phyloP scores from a whole-genome alignment of 352 stramenopile species.

The Phytopythium sindhum region DNA sequence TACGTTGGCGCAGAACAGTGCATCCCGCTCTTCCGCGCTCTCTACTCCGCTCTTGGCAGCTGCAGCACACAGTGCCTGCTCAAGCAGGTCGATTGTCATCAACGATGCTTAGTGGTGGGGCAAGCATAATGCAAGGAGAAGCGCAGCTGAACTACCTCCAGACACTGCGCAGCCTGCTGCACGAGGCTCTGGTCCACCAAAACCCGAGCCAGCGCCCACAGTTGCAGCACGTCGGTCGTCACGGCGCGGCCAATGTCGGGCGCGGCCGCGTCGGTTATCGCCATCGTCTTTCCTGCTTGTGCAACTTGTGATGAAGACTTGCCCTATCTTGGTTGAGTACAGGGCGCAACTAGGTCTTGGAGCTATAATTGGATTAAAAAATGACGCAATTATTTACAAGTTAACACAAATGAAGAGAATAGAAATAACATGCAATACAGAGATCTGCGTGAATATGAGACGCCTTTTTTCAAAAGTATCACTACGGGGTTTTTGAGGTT shows the following conservation, averaged over 20 bases:
- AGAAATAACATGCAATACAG: no score
- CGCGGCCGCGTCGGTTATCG: no score
- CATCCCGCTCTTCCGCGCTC: constrained; percentile 16
- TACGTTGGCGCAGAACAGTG: constrained; percentile 32
- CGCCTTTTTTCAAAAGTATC: not conserved
- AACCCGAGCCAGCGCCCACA: constrained; percentile 62
- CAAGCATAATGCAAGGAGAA: not conserved
- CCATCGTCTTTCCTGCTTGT: no score
- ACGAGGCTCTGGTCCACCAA: constrained; percentile 36
- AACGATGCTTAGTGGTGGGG: not conserved
- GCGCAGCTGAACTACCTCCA: constrained; percentile 34
- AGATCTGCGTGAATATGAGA: no score
- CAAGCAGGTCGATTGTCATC: not conserved
- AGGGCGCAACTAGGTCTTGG: no score
- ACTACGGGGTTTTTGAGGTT: not conserved
- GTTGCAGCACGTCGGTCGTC: constrained; percentile 31
- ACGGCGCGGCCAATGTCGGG: constrained; percentile 1
- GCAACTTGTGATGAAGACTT: no score
- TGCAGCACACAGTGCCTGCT: constrained; percentile 29
- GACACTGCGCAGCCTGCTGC: constrained; percentile 34
- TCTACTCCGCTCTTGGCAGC: constrained; percentile 9
- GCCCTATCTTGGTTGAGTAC: no score
- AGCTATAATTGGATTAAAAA: no score
- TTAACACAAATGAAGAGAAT: no score
- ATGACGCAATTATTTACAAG: no score